phyloP scores from a whole-genome alignment of 2,329 filamentous ascomycete species.

The Alternaria tenuissima region DNA sequence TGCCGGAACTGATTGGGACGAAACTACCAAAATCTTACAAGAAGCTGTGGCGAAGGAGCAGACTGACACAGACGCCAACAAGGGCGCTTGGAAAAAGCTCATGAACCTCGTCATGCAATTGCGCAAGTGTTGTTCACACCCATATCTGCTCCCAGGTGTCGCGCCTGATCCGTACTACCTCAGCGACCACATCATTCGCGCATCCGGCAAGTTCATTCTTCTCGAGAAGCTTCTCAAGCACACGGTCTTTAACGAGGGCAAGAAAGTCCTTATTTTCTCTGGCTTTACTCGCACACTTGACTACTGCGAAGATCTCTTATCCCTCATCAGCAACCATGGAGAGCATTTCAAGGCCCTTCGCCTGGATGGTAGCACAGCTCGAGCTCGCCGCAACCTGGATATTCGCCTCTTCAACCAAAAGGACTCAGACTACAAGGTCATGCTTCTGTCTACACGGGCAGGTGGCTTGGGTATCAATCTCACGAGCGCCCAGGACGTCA shows the following conservation, averaged over 20 bases:
- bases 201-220: slow-evolving; percentile 65
- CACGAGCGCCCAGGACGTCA: slow-evolving; percentile 62
- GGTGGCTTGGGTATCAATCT: slow-evolving; percentile 66
- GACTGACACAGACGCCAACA: slow-evolving; percentile 39
- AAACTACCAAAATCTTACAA: slow-evolving; percentile 97
- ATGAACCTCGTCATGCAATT: slow-evolving; percentile 66
- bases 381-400: slow-evolving; percentile 61
- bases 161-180: slow-evolving; percentile 57
- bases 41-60: slow-evolving; percentile 70
- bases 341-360: slow-evolving; percentile 57
- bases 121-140: slow-evolving; percentile 64
- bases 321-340: slow-evolving; percentile 53
- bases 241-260: slow-evolving; percentile 58
- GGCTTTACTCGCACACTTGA: slow-evolving; percentile 62
- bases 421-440: slow-evolving; percentile 59
- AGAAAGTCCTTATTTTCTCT: slow-evolving; percentile 66
- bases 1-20: slow-evolving; percentile 52
- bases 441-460: slow-evolving; percentile 64
- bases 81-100: slow-evolving; percentile 57
- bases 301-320: slow-evolving; percentile 61
- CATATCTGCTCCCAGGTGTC: slow-evolving; percentile 60
- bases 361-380: slow-evolving; percentile 60
- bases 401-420: slow-evolving; percentile 63
- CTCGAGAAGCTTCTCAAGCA: slow-evolving; percentile 61
- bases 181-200: slow-evolving; percentile 58